These are phyloP conservation scores for Ophiostoma montium DNA, from an alignment of 2,329 filamentous ascomycete species.

Conservation along the genomic window DNA sequence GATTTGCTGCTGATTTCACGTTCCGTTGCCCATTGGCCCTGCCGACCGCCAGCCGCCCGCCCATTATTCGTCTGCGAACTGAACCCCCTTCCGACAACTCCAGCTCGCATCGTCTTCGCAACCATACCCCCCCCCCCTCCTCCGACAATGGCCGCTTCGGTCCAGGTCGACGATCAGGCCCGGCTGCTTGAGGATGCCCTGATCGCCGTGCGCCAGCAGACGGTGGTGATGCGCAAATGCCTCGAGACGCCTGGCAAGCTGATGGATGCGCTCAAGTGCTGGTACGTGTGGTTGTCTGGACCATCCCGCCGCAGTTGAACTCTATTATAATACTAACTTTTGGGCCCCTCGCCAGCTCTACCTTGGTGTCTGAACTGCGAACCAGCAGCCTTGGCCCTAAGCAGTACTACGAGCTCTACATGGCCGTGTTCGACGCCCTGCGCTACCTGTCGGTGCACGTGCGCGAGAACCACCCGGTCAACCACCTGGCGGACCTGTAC, in stretches of 20 bases:
- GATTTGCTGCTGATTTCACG: not conserved
- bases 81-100: not conserved
- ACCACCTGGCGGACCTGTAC: constrained; percentile 95
- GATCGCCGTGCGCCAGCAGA: constrained; percentile 92
- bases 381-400: constrained; percentile 97
- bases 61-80: not conserved
- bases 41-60: not conserved
- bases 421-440: constrained; percentile 95
- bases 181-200: constrained; percentile 95
- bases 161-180: constrained; percentile 65
- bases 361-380: constrained; percentile 92
- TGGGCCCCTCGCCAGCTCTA: constrained; percentile 54
- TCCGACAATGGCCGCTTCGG: constrained; percentile 27
- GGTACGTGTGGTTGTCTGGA: no score
- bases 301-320: no score
- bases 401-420: constrained; percentile 99
- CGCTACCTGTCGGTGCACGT: constrained; percentile 94
- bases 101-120: no score
- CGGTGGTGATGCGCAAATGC: constrained; percentile 91
- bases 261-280: constrained; percentile 99
- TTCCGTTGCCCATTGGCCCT: not conserved
- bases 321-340: no score
- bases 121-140: not conserved
- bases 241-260: constrained; percentile 95
- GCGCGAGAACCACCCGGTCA: constrained; percentile 91